phyloP scores from a whole-genome alignment of 2,329 filamentous ascomycete genomes.

The Sporothrix luriei region DNA sequence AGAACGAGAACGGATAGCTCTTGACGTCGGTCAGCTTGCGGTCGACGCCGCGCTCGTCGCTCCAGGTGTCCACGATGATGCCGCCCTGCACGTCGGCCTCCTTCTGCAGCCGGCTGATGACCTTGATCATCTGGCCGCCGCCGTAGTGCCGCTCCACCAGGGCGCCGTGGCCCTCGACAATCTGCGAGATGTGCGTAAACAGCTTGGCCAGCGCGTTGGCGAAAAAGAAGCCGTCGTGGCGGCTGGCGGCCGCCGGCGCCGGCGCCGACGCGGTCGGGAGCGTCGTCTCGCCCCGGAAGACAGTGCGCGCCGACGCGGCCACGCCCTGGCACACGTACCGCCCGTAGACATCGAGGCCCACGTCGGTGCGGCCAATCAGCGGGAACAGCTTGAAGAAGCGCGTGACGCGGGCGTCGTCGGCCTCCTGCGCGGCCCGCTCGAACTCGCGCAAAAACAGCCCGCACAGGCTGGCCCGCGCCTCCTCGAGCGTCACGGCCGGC shows the following conservation, averaged over 20 bases:
- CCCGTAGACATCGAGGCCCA: conserved; percentile 92
- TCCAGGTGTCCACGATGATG: conserved; percentile 94
- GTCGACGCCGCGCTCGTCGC: conserved; percentile 81
- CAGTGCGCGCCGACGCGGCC: conserved; percentile 76
- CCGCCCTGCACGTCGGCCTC: conserved; percentile 96
- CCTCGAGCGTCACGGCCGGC: conserved; percentile 82
- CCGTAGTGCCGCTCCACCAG: conserved; percentile 95
- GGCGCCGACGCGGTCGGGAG: too few relatives aligned
- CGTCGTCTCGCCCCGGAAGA: conserved; percentile 70
- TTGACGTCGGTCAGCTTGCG: conserved; percentile 91
- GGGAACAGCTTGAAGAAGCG: conserved; percentile 98
- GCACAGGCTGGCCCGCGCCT: conserved; percentile 85
- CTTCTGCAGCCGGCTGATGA: conserved; percentile 88
- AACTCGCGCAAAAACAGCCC: conserved; percentile 91
- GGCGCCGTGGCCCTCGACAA: conserved; percentile 87
- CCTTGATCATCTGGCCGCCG: conserved; percentile 85
- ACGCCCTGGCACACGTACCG: conserved; percentile 96
- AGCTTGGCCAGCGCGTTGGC: conserved; percentile 85
- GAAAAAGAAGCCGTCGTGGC: conserved; percentile 83
- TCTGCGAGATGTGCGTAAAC: conserved; percentile 97
- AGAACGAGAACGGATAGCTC: conserved; percentile 95
- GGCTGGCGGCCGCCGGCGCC: not conserved
- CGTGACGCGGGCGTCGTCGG: conserved; percentile 86
- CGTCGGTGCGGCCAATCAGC: conserved; percentile 83
- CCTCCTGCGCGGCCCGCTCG: conserved; percentile 82